Conservation (phyloP, 257 asterid species). For the Solanum bulbocastanum region DNA sequence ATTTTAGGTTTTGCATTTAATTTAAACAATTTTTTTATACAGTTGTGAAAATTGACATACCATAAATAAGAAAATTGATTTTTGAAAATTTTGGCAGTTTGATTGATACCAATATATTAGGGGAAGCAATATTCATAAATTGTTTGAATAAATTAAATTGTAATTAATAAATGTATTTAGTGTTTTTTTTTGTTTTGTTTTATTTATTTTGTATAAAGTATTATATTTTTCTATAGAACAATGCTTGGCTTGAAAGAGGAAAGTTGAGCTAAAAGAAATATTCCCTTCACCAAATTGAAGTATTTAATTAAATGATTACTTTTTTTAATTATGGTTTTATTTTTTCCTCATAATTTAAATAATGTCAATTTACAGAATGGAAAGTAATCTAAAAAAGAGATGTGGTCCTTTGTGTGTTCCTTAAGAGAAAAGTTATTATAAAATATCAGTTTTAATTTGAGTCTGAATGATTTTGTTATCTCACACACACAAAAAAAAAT, state of each 20-base stretch:
- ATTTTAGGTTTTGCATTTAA: not conserved
- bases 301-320: not conserved
- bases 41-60: not conserved
- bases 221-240: not conserved
- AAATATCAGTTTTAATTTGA: not conserved
- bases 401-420: not conserved
- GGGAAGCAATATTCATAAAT: not conserved
- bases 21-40: not conserved
- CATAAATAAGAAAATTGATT: not conserved
- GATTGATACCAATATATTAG: not conserved
- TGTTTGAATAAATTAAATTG: not conserved
- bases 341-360: not conserved
- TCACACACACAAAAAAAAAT: fast-evolving
- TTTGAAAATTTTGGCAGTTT: not conserved
- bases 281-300: not conserved
- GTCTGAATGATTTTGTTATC: not conserved
- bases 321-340: not conserved
- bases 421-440: not conserved
- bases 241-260: not conserved
- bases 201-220: not conserved
- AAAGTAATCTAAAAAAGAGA: not conserved
- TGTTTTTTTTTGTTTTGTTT: not conserved
- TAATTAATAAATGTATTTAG: not conserved
- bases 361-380: not conserved
- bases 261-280: not conserved